phyloP scores from a whole-genome alignment of 306 rosid genomes.

The Ceratonia siliqua region DNA sequence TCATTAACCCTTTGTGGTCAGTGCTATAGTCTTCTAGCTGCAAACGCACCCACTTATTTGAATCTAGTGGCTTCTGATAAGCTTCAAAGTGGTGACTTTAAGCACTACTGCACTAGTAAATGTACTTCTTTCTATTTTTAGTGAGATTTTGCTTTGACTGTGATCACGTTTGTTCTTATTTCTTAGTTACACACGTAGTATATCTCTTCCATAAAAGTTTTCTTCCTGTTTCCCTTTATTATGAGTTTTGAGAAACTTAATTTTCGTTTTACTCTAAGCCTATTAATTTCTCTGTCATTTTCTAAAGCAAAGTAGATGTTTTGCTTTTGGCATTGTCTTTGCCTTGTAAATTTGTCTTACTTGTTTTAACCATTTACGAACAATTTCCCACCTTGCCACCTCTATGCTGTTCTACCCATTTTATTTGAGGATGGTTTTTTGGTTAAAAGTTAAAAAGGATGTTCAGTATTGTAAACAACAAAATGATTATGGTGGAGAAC shows the following conservation, averaged over 20 bases:
- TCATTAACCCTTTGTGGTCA: not conserved
- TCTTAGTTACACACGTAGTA: not conserved
- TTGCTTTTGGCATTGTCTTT: not conserved
- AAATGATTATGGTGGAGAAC: not conserved
- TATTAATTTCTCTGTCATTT: not conserved
- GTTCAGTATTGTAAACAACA: not conserved
- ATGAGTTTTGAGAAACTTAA: not conserved
- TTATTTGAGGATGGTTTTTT: slow-evolving; percentile 12
- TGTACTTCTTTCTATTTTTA: not conserved
- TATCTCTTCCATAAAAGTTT: not conserved
- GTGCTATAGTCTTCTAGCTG: not conserved
- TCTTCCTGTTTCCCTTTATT: not conserved
- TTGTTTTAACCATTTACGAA: not conserved
- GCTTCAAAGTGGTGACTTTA: not conserved
- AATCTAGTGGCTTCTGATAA: not conserved
- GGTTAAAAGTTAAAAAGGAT: not conserved
- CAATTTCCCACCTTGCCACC: not conserved
- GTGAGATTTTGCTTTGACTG: not conserved
- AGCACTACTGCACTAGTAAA: not conserved
- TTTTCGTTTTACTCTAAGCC: not conserved
- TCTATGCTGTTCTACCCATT: not conserved
- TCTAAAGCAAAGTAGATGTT: not conserved
- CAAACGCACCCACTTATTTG: too few relatives aligned
- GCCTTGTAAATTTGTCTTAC: not conserved
- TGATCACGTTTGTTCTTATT: not conserved